Evolutionary conservation across 352 stramenopile genomes (phyloP).

Genomic region (Phytophthora nicotianae): DNA sequence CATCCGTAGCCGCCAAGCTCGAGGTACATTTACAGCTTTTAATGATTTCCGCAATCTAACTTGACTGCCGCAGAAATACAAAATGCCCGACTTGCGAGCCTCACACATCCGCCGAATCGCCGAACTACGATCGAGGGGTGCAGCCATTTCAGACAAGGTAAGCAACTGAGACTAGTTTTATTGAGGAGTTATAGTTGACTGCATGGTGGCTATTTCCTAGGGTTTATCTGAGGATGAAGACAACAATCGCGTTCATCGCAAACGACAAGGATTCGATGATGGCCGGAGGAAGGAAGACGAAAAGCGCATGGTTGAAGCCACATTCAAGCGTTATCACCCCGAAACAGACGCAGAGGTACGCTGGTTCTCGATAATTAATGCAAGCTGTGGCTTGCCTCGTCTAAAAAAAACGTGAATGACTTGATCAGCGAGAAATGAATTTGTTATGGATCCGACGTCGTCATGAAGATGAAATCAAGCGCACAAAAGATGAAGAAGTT

Average conservation of each 20-base stretch:
- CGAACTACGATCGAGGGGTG: slow-evolving; percentile 50
- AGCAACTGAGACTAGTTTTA: not conserved
- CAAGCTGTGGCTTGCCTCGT: not conserved
- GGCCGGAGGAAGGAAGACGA: slow-evolving; percentile 22
- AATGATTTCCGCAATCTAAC: not conserved
- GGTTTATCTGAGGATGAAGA: slow-evolving; percentile 12
- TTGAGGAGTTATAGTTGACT: not conserved
- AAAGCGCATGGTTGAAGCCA: slow-evolving; percentile 46
- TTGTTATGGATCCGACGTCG: slow-evolving; percentile 65
- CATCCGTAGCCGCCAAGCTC: slow-evolving; percentile 28
- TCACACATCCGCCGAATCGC: slow-evolving; percentile 75
- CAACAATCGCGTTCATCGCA: slow-evolving; percentile 10
- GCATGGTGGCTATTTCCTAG: not conserved
- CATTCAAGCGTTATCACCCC: slow-evolving; percentile 61
- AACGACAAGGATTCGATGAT: slow-evolving; percentile 20
- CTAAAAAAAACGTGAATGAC: not conserved
- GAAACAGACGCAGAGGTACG: slow-evolving; percentile 71
- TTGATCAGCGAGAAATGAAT: slow-evolving; percentile 62
- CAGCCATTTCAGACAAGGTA: slow-evolving; percentile 40
- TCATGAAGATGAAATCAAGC: slow-evolving; percentile 48
- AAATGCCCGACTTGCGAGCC: slow-evolving; percentile 59
- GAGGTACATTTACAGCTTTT: slow-evolving; percentile 23
- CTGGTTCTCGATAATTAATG: not conserved
- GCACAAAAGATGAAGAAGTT: slow-evolving; percentile 57
- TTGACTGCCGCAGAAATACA: slow-evolving; percentile 46